phyloP scores from a whole-genome alignment of 495 filamentous ascomycete genomes.

The Platismatia glauca region DNA sequence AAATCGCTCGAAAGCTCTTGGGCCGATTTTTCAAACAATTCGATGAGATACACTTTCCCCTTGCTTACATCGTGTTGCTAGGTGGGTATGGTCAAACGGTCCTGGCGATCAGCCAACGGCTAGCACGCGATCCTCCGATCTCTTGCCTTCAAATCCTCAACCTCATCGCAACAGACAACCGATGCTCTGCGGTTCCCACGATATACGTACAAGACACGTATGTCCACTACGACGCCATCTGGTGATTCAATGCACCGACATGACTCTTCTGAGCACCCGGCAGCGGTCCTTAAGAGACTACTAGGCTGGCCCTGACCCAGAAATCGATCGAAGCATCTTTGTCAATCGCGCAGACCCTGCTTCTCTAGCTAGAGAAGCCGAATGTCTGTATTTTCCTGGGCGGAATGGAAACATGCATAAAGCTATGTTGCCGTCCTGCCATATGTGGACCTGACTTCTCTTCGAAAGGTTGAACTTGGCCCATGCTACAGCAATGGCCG shows the following conservation, averaged over 20 bases:
- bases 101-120: neutral
- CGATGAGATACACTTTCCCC: neutral
- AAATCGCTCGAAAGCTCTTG: neutral
- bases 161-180: neutral
- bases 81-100: neutral
- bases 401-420: neutral
- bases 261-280: neutral
- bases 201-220: neutral
- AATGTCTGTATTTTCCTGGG: neutral
- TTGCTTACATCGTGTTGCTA: too few relatives aligned
- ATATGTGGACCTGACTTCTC: too few relatives aligned
- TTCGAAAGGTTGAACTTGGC: neutral
- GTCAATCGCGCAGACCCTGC: too few relatives aligned
- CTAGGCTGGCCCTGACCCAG: neutral
- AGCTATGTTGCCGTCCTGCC: neutral
- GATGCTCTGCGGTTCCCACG: neutral
- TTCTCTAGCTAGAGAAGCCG: neutral
- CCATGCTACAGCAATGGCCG: neutral
- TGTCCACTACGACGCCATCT: too few relatives aligned
- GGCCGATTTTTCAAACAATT: neutral
- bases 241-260: neutral
- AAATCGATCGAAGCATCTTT: neutral
- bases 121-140: neutral
- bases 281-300: neutral
- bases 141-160: neutral